A percentile compares a stretch with the other conserved stretches of the same genome.
Conservation (phyloP, 2,329 filamentous ascomycete genomes). For the Epichloe coenophiala region DNA sequence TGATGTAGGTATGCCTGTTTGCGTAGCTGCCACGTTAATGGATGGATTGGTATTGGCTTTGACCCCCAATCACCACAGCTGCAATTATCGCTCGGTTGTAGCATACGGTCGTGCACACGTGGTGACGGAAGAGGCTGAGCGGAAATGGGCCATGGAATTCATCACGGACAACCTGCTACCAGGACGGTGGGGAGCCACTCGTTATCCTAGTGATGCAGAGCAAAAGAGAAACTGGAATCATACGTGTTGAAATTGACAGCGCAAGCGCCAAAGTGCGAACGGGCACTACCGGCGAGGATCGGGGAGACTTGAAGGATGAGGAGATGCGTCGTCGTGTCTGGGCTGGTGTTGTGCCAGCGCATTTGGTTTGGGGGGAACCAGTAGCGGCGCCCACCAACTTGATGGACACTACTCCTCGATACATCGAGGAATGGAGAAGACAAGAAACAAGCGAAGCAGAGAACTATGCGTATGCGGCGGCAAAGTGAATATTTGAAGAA, state of each 20-base stretch:
- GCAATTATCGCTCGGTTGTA: neutral
- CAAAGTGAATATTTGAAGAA: neutral
- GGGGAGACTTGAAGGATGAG: neutral
- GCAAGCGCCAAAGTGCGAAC: neutral
- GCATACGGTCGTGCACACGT: neutral
- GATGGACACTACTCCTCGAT: neutral
- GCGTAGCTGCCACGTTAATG: neutral
- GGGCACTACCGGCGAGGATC: neutral
- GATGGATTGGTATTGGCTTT: neutral
- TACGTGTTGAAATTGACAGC: neutral
- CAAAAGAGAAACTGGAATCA: neutral
- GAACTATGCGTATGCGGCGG: neutral
- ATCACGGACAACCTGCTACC: neutral
- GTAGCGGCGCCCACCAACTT: neutral
- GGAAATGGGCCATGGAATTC: neutral
- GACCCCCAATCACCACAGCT: neutral
- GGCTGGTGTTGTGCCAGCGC: neutral
- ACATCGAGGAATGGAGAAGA: neutral
- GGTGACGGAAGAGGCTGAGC: neutral
- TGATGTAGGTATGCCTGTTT: neutral
- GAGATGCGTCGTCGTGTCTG: neutral
- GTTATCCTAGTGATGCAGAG: neutral
- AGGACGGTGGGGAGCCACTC: neutral
- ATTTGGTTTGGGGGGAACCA: neutral
- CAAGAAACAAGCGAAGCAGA: neutral